Base-by-base conservation (phyloP, 108 stramenopile genomes). In the Halocafeteria seosinensis region DNA sequence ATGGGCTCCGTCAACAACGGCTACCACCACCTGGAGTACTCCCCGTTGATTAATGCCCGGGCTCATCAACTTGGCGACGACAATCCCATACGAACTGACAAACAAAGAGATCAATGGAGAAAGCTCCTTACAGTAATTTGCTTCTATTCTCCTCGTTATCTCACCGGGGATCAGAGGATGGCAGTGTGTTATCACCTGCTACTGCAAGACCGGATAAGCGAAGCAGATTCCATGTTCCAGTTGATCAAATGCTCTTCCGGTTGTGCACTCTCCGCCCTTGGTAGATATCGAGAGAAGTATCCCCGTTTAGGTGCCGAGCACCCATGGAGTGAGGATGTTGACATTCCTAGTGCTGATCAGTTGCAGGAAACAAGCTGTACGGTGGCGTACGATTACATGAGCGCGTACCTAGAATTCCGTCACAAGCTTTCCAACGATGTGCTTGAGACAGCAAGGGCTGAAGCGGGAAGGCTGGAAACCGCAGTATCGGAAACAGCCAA, bases 191-290 rank as follows among this genome's bases (percentile, higher is more conserved):
- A 59, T 35, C 28, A 30, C 57, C 21, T 59, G 27, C 27, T 59
- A 35, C n/a, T 59, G 57, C 57, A 59, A 35, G 57, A 59, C 57
- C 57, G 57, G 34, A n/a, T 59, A 11, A n/a, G 17, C 34, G 57
- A 59, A 5, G 57, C 57, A n/a, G n/a, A n/a, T n/a, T n/a, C n/a
- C n/a, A n/a, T n/a, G n/a, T n/a, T n/a, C n/a, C n/a, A n/a, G n/a
- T n/a, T n/a, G n/a, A n/a, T n/a, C n/a, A n/a, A n/a, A n/a, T n/a
- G n/a, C n/a, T n/a, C n/a, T n/a, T n/a, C n/a, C n/a, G n/a, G n/a
- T n/a, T n/a, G n/a, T n/a, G n/a, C n/a, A n/a, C n/a, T n/a, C n/a
- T n/a, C n/a, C n/a, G n/a, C n/a, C n/a, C n/a, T n/a, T n/a, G n/a
- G n/a, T n/a, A n/a, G n/a, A n/a, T n/a, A n/a, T n/a, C n/a, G n/a